phyloP scores from a whole-genome alignment of 225 moss, liverwort and hornwort species.

The Rhytidiadelphus loreus region DNA sequence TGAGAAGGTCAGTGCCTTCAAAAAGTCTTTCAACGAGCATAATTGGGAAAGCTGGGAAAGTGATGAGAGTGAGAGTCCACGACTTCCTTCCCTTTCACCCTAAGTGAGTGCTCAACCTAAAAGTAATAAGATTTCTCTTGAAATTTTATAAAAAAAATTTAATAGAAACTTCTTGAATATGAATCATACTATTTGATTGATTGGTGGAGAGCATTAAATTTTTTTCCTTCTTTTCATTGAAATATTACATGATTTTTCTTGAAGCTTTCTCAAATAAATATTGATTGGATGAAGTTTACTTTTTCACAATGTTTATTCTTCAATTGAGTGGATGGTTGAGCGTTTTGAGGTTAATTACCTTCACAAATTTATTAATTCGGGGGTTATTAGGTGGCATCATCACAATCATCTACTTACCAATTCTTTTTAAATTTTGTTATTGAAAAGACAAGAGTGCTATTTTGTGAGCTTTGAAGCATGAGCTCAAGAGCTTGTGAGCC shows the following conservation, averaged over 20 bases:
- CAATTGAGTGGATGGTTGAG: fast-evolving
- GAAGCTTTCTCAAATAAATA: background rate
- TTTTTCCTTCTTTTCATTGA: background rate
- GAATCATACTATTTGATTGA: too few species aligned
- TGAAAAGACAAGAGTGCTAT: too few species aligned
- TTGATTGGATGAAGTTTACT: background rate
- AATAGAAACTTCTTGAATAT: too few species aligned
- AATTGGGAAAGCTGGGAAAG: background rate
- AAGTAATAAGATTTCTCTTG: too few species aligned
- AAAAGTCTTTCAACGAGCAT: background rate
- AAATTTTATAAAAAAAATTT: background rate
- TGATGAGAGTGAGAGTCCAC: background rate
- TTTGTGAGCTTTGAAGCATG: too few species aligned
- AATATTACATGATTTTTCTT: too few species aligned
- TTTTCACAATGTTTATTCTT: background rate
- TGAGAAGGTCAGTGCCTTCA: background rate
- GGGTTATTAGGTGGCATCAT: fast-evolving
- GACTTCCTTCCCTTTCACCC: background rate
- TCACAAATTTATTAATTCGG: background rate
- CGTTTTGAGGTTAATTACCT: fast-evolving
- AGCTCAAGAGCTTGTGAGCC: too few species aligned
- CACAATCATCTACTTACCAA: too few species aligned
- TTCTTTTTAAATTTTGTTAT: background rate
- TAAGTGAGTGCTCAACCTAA: too few species aligned
- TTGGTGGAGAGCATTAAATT: fast-evolving